These are phyloP conservation scores for Cutaneotrichosporon cutaneum DNA, from an alignment of 1,284 basidiomycete species.

Conservation along the genomic window DNA sequence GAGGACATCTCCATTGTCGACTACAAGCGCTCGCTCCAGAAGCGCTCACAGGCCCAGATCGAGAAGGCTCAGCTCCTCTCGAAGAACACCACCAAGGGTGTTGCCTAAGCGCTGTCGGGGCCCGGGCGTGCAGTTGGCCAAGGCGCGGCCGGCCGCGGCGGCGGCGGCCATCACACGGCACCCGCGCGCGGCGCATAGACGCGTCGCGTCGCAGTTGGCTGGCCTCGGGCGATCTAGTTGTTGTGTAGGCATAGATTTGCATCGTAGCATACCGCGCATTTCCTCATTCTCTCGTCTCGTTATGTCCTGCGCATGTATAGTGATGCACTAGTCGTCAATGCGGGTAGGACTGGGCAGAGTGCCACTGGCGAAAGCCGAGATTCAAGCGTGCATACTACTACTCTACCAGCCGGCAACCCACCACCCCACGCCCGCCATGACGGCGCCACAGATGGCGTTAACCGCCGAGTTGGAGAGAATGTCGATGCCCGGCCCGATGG, in stretches of 20 bases:
- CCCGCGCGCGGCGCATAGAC: neutral
- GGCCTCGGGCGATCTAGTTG: constrained; percentile 12
- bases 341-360: neutral
- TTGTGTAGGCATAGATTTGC: constrained; percentile 15
- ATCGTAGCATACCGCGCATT: constrained; percentile 14
- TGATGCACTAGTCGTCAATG: constrained; percentile 6
- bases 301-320: constrained; percentile 9
- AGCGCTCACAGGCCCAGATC: constrained; percentile 60
- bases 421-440: constrained; percentile 38
- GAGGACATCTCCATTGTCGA: constrained; percentile 83
- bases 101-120: constrained; percentile 36
- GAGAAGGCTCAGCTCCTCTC: constrained; percentile 91
- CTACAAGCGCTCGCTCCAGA: constrained; percentile 68
- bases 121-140: neutral
- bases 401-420: constrained; percentile 28
- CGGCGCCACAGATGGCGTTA: constrained; percentile 38
- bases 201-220: neutral
- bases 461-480: constrained; percentile 65
- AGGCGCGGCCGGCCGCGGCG: neutral
- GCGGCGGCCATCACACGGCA: no score
- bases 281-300: constrained; percentile 4
- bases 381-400: neutral
- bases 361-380: no score
- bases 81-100: constrained; percentile 60
- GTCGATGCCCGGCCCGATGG: constrained; percentile 66